A percentile compares a stretch with the other conserved stretches of the same genome.
Conservation (phyloP, 106 monocot species). For the Allium fistulosum region DNA sequence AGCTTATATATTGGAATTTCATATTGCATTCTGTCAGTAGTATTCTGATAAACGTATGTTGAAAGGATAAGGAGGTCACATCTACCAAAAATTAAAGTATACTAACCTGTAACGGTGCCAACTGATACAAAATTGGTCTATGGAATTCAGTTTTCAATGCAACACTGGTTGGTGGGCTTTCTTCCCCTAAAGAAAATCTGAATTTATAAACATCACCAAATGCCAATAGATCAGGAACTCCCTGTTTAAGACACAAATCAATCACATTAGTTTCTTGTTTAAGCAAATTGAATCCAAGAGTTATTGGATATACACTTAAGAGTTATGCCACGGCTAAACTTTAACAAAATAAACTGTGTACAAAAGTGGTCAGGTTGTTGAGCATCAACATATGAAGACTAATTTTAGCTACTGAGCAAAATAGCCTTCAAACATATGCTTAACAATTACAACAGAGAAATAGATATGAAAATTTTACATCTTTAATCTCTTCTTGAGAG, state of each 20-base stretch:
- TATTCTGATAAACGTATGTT: too few relatives aligned
- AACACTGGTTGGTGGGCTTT: conserved; percentile 7
- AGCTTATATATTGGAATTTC: too few relatives aligned
- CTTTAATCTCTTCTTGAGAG: conserved; percentile 10
- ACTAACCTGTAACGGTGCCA: conserved; percentile 14
- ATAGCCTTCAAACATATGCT: too few relatives aligned
- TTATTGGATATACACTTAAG: too few relatives aligned
- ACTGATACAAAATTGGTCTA: conserved; percentile 7
- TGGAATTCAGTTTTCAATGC: conserved; percentile 6
- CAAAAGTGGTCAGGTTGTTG: too few relatives aligned
- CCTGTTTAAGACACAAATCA: conserved; percentile 1
- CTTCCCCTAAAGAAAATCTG: not conserved
- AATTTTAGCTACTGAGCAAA: too few relatives aligned
- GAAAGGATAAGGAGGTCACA: too few relatives aligned
- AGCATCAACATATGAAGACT: too few relatives aligned
- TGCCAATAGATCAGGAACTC: conserved; percentile 12
- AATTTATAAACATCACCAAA: conserved; percentile 6
- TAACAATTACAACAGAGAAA: not conserved
- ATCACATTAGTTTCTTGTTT: not conserved
- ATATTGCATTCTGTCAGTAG: too few relatives aligned
- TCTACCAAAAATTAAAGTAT: not conserved
- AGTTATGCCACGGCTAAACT: too few relatives aligned
- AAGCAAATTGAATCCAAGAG: too few relatives aligned
- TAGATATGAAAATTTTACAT: not conserved
- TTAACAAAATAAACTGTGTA: too few relatives aligned